Conservation (phyloP, 2,329 filamentous ascomycete genomes). For the Didymella sp. region DNA sequence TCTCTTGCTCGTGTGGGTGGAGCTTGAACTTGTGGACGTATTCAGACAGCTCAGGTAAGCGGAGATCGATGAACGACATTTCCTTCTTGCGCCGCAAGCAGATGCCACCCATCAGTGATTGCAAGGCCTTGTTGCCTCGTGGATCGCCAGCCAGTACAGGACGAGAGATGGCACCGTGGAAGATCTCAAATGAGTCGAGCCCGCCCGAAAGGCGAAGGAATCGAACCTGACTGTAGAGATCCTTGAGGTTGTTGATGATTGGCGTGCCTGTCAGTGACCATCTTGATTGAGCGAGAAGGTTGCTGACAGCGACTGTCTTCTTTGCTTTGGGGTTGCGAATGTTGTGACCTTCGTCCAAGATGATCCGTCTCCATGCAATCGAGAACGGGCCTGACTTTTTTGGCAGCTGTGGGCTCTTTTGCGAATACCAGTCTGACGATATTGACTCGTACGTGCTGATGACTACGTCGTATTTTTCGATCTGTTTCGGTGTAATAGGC, state of each 20-base stretch:
- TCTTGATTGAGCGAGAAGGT: conserved; percentile 71
- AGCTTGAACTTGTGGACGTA: conserved; percentile 79
- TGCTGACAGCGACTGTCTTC: conserved; percentile 71
- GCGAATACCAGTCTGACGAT: conserved; percentile 66
- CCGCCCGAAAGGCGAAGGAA: conserved; percentile 80
- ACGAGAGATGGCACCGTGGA: conserved; percentile 74
- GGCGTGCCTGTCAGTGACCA: conserved; percentile 72
- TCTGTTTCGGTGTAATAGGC: conserved; percentile 58
- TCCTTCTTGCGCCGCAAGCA: conserved; percentile 84
- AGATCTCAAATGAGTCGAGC: conserved; percentile 74
- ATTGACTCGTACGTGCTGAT: conserved; percentile 86
- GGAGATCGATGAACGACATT: conserved; percentile 85
- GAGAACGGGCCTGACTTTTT: conserved; percentile 60
- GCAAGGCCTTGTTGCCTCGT: conserved; percentile 69
- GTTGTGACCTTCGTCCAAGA: conserved; percentile 60
- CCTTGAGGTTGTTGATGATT: conserved; percentile 82
- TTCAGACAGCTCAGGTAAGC: conserved; percentile 77
- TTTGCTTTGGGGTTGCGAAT: conserved; percentile 81
- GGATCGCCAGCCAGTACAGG: conserved; percentile 67
- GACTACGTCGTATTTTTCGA: conserved; percentile 75
- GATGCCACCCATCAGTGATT: conserved; percentile 79
- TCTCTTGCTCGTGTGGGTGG: conserved; percentile 73
- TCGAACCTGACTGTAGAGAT: conserved; percentile 79
- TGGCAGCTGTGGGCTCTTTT: conserved; percentile 47
- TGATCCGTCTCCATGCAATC: conserved; percentile 75